Percentiles rank a stretch among this genome's conserved stretches.
Evolutionary conservation across 108 stramenopile genomes (phyloP).

Genomic region (Seminavis robusta): DNA sequence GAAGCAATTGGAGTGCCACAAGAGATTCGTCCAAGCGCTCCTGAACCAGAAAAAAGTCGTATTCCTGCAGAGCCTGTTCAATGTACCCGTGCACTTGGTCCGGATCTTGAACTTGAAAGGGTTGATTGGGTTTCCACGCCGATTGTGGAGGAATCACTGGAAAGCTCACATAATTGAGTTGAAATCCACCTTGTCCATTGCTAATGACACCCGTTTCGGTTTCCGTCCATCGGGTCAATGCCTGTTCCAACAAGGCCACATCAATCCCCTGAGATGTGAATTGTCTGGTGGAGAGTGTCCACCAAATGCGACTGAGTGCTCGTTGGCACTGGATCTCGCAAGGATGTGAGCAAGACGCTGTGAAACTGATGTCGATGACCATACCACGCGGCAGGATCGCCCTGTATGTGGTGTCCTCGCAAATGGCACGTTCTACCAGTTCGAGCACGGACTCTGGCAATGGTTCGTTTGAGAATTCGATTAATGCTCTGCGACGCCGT

Average conservation of each 20-base stretch:
- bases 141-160: conserved; percentile 13
- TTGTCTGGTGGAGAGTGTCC: too few relatives aligned
- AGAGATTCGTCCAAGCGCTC: conserved; percentile 53
- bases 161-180: conserved; percentile 17
- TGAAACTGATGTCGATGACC: too few relatives aligned
- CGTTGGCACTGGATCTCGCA: conserved; percentile 6
- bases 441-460: neutral
- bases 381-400: too few relatives aligned
- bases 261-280: too few relatives aligned
- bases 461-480: conserved; percentile 12
- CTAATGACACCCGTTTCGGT: conserved; percentile 10
- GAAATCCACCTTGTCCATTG: conserved; percentile 14
- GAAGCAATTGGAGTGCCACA: conserved; percentile 36
- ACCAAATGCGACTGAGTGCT: conserved; percentile 14
- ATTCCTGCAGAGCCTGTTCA: conserved; percentile 14
- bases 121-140: too few relatives aligned
- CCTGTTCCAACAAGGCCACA: neutral
- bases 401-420: conserved; percentile 7
- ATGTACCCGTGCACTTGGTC: conserved; percentile 4
- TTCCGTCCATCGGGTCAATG: neutral
- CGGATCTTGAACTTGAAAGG: too few relatives aligned
- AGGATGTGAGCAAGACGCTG: conserved; percentile 12
- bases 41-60: conserved; percentile 35
- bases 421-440: neutral
- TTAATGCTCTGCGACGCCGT: conserved; percentile 29